Conservation (phyloP, 139 green algal genomes). For the Spirogloea muscicola region DNA sequence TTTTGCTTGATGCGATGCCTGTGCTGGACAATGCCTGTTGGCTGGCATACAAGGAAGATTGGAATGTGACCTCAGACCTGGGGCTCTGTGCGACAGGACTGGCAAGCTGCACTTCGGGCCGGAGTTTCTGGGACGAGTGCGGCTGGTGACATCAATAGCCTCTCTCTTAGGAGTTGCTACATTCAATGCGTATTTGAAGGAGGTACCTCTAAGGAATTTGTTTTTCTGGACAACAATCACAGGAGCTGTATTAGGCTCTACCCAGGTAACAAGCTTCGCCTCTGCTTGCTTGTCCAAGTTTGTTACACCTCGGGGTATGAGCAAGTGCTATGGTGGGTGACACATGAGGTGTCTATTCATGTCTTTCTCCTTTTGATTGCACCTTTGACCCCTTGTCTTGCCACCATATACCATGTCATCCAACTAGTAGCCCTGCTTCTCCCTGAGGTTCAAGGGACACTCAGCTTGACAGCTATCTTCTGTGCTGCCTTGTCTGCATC, state of each 20-base stretch:
- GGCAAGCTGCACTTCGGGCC: conserved; percentile 70
- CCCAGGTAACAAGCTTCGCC: conserved; percentile 66
- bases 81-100: conserved; percentile 52
- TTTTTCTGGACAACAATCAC: conserved; percentile 70
- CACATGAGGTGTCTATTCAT: too few relatives aligned
- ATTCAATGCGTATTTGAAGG: conserved; percentile 76
- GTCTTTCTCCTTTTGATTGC: too few relatives aligned
- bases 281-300: too few relatives aligned
- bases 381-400: too few relatives aligned
- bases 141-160: conserved; percentile 74
- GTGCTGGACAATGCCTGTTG: not conserved
- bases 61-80: not conserved
- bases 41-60: not conserved
- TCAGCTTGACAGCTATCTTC: too few relatives aligned
- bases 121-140: conserved; percentile 87
- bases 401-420: too few relatives aligned
- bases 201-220: conserved; percentile 62
- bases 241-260: conserved; percentile 70
- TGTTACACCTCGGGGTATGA: too few relatives aligned
- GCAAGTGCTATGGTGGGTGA: too few relatives aligned
- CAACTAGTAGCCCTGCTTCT: too few relatives aligned
- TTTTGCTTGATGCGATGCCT: conserved; percentile 15
- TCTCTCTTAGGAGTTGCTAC: conserved; percentile 65
- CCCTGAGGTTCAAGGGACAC: too few relatives aligned
- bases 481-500: too few relatives aligned